phyloP scores from a whole-genome alignment of 257 asterid species.

The Galeopsis tetrahit region DNA sequence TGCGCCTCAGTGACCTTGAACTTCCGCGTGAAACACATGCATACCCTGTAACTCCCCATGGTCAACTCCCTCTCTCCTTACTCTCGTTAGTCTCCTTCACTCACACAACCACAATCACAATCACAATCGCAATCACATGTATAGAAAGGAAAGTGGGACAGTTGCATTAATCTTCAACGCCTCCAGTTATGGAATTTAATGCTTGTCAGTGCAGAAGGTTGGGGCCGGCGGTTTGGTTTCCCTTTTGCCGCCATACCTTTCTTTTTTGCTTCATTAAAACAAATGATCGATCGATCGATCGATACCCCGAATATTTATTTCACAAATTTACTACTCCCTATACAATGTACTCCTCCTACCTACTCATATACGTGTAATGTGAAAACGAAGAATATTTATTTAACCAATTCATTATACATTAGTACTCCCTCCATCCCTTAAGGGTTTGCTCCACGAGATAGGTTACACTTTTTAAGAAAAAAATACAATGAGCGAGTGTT shows the following conservation, averaged over 20 bases:
- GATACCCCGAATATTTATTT: too few relatives aligned
- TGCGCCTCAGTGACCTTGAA: conserved; percentile 59
- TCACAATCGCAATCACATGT: background rate
- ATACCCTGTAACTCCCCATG: conserved; percentile 61
- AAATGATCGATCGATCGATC: too few relatives aligned
- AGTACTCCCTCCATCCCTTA: too few relatives aligned
- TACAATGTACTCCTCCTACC: too few relatives aligned
- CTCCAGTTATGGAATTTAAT: background rate
- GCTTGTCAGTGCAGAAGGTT: background rate
- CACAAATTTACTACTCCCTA: too few relatives aligned
- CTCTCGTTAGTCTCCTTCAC: conserved; percentile 14
- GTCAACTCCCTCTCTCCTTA: conserved; percentile 7
- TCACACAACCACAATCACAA: background rate
- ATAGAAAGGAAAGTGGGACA: background rate
- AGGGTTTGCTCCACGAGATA: too few relatives aligned
- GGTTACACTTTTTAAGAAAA: too few relatives aligned
- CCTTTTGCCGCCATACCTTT: conserved; percentile 25
- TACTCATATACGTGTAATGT: too few relatives aligned
- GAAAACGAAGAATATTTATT: too few relatives aligned
- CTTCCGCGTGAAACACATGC: conserved; percentile 67
- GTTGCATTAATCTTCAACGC: background rate
- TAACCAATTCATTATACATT: too few relatives aligned
- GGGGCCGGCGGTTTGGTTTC: background rate
- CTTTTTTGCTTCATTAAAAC: background rate
- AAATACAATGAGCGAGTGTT: too few relatives aligned